A percentile compares a stretch with the other conserved stretches of the same genome.
Conservation (phyloP, 2,329 filamentous ascomycete species). For the Pseudogymnoascus sp. region DNA sequence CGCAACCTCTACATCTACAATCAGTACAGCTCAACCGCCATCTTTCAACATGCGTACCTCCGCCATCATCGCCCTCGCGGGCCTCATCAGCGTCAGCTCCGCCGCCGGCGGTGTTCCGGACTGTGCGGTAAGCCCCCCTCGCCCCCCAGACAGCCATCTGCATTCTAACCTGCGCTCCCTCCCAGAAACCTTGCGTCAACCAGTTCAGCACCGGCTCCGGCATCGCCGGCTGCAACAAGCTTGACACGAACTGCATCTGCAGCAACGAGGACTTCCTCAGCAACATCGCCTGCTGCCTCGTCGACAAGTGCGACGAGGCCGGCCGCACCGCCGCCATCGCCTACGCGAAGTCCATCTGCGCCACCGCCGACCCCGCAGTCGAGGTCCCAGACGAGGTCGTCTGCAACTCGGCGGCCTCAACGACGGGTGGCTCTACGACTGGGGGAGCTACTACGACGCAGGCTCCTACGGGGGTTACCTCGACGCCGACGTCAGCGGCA, state of each 20-base stretch:
- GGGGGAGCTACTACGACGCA: neutral
- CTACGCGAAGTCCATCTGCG: conserved; percentile 30
- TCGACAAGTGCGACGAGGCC: conserved; percentile 31
- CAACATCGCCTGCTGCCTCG: conserved; percentile 42
- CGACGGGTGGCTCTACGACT: neutral
- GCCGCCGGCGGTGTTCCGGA: conserved; percentile 35
- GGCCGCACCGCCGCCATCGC: conserved; percentile 32
- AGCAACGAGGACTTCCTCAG: conserved; percentile 35
- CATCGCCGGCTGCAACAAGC: conserved; percentile 30
- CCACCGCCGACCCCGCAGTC: conserved; percentile 24
- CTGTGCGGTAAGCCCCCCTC: conserved; percentile 44
- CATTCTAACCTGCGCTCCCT: neutral
- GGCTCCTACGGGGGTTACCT: neutral
- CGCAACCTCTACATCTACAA: conserved; percentile 11
- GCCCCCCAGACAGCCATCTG: neutral
- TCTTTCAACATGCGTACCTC: conserved; percentile 13
- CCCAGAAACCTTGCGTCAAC: conserved; percentile 26
- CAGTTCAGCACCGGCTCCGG: conserved; percentile 32
- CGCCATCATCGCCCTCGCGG: conserved; percentile 39
- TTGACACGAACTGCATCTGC: conserved; percentile 44
- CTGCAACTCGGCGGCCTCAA: conserved; percentile 1
- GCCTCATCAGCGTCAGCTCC: conserved; percentile 34
- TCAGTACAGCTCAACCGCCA: neutral
- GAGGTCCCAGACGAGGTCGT: conserved; percentile 14
- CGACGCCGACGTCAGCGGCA: neutral